Conservation (phyloP, 352 stramenopile species). For the Globisporangium carolinianum region DNA sequence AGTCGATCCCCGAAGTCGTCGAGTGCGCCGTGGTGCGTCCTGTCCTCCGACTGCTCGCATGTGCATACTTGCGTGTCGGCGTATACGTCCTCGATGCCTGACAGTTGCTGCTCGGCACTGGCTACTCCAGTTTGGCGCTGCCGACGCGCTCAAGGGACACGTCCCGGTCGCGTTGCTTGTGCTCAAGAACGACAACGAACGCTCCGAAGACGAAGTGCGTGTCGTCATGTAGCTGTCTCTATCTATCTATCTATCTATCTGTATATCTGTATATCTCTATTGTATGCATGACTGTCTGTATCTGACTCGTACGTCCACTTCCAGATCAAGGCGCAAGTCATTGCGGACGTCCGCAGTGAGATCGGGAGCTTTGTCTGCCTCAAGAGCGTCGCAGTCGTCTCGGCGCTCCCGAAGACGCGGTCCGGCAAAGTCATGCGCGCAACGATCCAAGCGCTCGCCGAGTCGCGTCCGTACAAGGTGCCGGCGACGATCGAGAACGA, state of each 20-base stretch:
- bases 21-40: slow-evolving; percentile 78
- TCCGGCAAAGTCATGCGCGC: slow-evolving; percentile 29
- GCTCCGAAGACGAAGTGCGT: slow-evolving; percentile 18
- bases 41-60: no score
- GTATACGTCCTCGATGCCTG: no score
- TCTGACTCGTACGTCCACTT: no score
- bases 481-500: slow-evolving; percentile 43
- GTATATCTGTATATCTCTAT: no score
- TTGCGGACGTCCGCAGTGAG: slow-evolving; percentile 16
- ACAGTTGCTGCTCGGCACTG: no score
- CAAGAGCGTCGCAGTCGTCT: slow-evolving; percentile 19
- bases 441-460: slow-evolving; percentile 34
- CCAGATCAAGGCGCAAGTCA: slow-evolving; percentile 19
- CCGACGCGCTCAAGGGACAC: slow-evolving; percentile 20
- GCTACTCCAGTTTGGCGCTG: slow-evolving; percentile 13
- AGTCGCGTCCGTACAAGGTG: slow-evolving; percentile 25
- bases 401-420: slow-evolving; percentile 23
- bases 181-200: slow-evolving; percentile 18
- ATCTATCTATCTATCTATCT: background rate
- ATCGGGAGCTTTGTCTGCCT: slow-evolving; percentile 29
- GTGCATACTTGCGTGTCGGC: no score
- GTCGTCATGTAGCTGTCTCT: background rate
- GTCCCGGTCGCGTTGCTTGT: slow-evolving; percentile 27
- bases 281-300: no score
- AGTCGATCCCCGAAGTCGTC: slow-evolving; percentile 73